Base-by-base conservation (phyloP, 2,329 filamentous ascomycete genomes). In the Ophiocordyceps unilateralis region DNA sequence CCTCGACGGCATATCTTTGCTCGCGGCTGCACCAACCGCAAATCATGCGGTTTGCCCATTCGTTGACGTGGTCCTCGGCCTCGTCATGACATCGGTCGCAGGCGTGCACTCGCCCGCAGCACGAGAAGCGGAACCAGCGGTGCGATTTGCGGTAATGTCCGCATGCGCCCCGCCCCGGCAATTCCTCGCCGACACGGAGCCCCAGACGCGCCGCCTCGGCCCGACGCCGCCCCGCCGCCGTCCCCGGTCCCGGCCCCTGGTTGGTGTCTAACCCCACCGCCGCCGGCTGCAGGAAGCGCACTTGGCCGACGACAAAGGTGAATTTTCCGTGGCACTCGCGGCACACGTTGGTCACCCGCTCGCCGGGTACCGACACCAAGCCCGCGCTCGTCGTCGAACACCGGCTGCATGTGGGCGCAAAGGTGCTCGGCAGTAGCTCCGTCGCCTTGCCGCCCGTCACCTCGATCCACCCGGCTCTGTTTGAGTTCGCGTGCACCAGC, bases 11-110 rank as follows among this genome's bases (percentile, higher is more conserved):
- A 59, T 85, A 93, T 49, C 78, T 78, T 62, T 89, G 83, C 65
- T 93, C 85, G 42, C 85, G 68, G 48, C 80, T 85, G 59, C 84
- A 85, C 65, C 72, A 82, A 7, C 81, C 81, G 57, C 83, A 89
- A 30, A 89, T 76, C 83, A 91, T 91, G 41, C 83, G 69, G 53
- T 81, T 85, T 8, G 85, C 85, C 69, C 84, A 85, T 62, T 91
- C 85, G 49, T 83, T 79, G 8, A 72, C 64, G 61, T 93, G 85
- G 41, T 81, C 78, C 51, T 78, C 75, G 10, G 63, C 70, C 15
- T 64, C 70, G 56, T 91, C 83, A 54, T 93, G 85, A 60, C 85
- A 93, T 62, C 72, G 74, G 53, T 80, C 76, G 57, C 76, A 80
- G n/a, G 74, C 55, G 51, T 75, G 66, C 32, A 78, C 72, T 45